These are phyloP conservation scores for Spergularia marina DNA, from an alignment of 148 eudicot species.

Conservation along the genomic window DNA sequence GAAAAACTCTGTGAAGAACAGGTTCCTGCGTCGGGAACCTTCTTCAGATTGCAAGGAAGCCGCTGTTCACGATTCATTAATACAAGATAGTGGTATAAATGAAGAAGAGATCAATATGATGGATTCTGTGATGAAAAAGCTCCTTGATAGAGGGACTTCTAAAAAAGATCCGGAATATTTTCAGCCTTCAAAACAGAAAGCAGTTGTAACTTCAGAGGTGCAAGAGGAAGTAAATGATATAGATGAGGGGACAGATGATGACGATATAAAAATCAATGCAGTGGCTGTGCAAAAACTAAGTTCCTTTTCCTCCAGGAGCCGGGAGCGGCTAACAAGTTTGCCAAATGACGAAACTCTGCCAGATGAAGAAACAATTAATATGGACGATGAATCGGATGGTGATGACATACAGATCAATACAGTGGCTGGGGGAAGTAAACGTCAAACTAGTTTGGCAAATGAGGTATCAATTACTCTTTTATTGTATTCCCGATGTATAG, in stretches of 20 bases:
- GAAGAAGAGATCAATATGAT: constrained; percentile 78
- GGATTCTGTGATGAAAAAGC: constrained; percentile 71
- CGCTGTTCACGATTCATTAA: constrained; percentile 26
- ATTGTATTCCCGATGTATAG: background rate
- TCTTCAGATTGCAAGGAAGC: constrained; percentile 16
- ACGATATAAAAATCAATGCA: constrained; percentile 54
- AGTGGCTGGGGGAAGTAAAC: constrained; percentile 36
- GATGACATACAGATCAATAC: constrained; percentile 62
- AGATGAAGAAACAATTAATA: background rate
- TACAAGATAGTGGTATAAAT: constrained; percentile 48
- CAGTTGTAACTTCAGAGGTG: constrained; percentile 18
- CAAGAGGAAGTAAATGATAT: constrained; percentile 17
- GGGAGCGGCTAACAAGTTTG: constrained; percentile 30
- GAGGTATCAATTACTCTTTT: constrained; percentile 38
- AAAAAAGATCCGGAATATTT: constrained; percentile 18
- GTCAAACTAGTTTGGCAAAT: constrained; percentile 25
- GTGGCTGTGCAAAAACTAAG: constrained; percentile 32
- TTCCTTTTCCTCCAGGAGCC: constrained; percentile 23
- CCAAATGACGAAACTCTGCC: background rate
- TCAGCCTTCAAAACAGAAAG: constrained; percentile 13
- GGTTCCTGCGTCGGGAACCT: constrained; percentile 32
- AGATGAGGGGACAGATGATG: constrained; percentile 38
- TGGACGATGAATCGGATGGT: constrained; percentile 21
- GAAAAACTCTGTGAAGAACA: constrained; percentile 59
- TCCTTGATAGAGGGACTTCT: constrained; percentile 35